These are phyloP conservation scores for Solanum virginianum DNA, from an alignment of 257 asterid genomes.

Conservation along the genomic window DNA sequence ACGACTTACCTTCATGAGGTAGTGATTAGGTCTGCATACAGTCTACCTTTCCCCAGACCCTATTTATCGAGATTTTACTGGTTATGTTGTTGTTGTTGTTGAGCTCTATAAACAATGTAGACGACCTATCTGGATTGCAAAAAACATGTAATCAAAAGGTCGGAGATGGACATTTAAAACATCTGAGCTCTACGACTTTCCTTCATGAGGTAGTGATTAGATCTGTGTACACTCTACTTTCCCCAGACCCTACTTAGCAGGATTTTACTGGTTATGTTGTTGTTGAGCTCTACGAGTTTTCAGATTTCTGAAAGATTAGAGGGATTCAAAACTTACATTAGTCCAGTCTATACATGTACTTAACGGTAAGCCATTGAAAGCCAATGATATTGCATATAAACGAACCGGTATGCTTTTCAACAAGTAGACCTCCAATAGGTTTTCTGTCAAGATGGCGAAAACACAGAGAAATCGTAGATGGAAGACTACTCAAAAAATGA, in stretches of 20 bases:
- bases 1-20: not conserved
- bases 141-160: too few relatives aligned
- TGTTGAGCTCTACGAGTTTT: not conserved
- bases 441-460: not conserved
- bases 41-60: too few relatives aligned
- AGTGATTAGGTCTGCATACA: too few relatives aligned
- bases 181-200: too few relatives aligned
- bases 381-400: conserved; percentile 45
- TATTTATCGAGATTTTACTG: too few relatives aligned
- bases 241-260: too few relatives aligned
- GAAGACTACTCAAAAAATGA: not conserved
- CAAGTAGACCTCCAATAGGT: conserved; percentile 35
- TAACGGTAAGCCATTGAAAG: conserved; percentile 42
- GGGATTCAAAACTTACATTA: conserved; percentile 35
- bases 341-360: conserved; percentile 64
- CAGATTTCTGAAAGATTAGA: not conserved
- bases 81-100: too few relatives aligned
- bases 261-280: too few relatives aligned
- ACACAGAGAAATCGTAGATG: not conserved
- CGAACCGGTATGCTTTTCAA: conserved; percentile 65
- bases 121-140: conserved; percentile 52
- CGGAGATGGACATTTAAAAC: too few relatives aligned
- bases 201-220: not conserved
- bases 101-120: conserved; percentile 36
- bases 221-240: too few relatives aligned